These are phyloP conservation scores for Biscutella auriculata DNA, from an alignment of 441 rosid species.

Conservation along the genomic window DNA sequence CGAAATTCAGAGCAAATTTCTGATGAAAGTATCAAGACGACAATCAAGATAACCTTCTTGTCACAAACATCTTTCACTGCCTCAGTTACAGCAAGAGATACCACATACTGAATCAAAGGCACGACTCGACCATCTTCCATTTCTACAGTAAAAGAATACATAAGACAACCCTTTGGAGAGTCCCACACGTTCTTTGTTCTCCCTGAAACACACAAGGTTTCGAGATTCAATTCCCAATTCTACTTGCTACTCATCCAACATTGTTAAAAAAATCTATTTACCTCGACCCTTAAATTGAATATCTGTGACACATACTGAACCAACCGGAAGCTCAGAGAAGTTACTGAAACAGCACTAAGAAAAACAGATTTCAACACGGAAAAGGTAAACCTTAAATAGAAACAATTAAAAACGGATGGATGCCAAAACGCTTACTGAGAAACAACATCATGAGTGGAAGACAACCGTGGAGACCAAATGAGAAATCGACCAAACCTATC, in stretches of 20 bases:
- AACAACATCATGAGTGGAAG: conserved; percentile 75
- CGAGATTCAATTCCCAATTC: too few relatives aligned
- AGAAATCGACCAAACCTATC: conserved; percentile 58
- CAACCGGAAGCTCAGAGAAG: conserved; percentile 66
- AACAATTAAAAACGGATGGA: not conserved
- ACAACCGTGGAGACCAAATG: conserved; percentile 67
- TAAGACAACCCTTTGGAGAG: conserved; percentile 67
- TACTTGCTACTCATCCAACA: too few relatives aligned
- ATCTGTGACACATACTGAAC: conserved; percentile 65
- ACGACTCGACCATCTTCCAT: conserved; percentile 64
- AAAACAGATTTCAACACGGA: not conserved
- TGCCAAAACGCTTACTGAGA: conserved; percentile 45
- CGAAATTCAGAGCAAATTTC: conserved; percentile 13
- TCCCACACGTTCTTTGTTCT: conserved; percentile 74
- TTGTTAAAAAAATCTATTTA: too few relatives aligned
- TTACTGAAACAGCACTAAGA: conserved; percentile 39
- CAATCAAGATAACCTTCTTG: conserved; percentile 28
- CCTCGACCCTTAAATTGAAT: conserved; percentile 69
- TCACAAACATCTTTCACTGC: conserved; percentile 63
- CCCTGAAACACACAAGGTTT: too few relatives aligned
- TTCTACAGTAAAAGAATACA: conserved; percentile 67
- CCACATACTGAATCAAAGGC: conserved; percentile 78
- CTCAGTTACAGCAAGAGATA: conserved; percentile 67
- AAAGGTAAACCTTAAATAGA: too few relatives aligned
- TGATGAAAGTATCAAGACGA: not conserved